Percentiles rank a stretch among this genome's conserved stretches.
Conservation (phyloP, 495 filamentous ascomycete genomes). For the Penicillium argentinense region DNA sequence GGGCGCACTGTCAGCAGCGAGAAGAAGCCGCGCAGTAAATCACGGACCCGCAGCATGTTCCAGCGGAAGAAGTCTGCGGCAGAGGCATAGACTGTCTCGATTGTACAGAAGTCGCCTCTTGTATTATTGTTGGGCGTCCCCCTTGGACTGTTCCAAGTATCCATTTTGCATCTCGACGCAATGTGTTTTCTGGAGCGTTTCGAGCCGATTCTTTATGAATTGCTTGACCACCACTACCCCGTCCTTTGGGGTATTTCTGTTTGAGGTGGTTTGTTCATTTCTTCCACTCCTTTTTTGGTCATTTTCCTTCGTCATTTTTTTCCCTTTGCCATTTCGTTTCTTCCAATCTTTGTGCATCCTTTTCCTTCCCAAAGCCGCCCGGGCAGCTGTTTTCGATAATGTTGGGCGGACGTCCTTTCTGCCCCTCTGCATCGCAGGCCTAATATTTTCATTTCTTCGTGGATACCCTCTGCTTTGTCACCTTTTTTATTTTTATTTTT, state of each 20-base stretch:
- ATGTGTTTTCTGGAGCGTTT: constrained; percentile 23
- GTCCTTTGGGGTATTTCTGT: too few relatives aligned
- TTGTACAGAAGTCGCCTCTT: constrained; percentile 3
- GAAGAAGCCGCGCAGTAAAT: constrained; percentile 63
- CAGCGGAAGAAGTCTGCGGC: constrained; percentile 57
- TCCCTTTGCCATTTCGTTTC: constrained; percentile 7
- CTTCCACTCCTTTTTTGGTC: constrained; percentile 10
- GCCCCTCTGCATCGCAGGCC: constrained; percentile 21
- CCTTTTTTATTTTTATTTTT: constrained; percentile 1
- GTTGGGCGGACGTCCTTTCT: constrained; percentile 4
- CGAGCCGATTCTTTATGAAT: constrained; percentile 9
- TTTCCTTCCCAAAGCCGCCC: constrained; percentile 24
- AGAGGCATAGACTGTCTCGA: constrained; percentile 28
- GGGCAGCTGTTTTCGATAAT: constrained; percentile 29
- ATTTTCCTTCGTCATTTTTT: constrained; percentile 9
- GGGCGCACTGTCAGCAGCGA: constrained; percentile 42
- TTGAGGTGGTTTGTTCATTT: constrained; percentile 7
- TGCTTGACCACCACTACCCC: constrained; percentile 1
- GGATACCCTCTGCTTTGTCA: constrained; percentile 27
- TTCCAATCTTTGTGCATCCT: constrained; percentile 4
- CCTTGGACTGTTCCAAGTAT: constrained; percentile 1
- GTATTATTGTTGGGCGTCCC: background rate
- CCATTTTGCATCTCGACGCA: constrained; percentile 18
- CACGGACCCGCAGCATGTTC: constrained; percentile 65
- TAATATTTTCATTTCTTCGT: constrained; percentile 29